Evolutionary conservation across 495 filamentous ascomycete genomes (phyloP).

Genomic region (Trichoderma orchidacearum): DNA sequence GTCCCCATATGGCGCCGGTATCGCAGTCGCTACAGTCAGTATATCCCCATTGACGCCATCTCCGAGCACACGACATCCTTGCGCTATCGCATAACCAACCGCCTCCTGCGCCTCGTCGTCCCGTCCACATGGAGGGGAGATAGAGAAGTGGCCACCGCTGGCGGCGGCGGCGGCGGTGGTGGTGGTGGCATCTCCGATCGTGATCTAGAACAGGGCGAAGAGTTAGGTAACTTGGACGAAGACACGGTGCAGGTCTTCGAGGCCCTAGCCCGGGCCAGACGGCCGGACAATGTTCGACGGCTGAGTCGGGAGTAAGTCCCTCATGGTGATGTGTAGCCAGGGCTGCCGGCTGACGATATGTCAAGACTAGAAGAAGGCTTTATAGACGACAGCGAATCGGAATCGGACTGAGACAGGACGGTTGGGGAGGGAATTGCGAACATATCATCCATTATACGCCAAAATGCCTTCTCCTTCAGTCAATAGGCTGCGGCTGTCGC

Average conservation of each 20-base stretch:
- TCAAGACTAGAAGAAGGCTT: constrained; percentile 25
- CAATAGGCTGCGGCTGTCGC: too few relatives aligned
- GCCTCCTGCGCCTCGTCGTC: constrained; percentile 42
- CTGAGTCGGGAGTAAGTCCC: constrained; percentile 56
- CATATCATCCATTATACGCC: too few relatives aligned
- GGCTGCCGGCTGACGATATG: background rate
- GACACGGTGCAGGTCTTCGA: constrained; percentile 51
- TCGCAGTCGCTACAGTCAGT: constrained; percentile 58
- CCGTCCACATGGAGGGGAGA: background rate
- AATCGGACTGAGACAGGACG: too few relatives aligned
- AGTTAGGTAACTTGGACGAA: constrained; percentile 50
- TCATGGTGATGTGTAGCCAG: background rate
- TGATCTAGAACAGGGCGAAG: constrained; percentile 43
- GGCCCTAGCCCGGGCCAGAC: constrained; percentile 43
- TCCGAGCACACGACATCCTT: constrained; percentile 47
- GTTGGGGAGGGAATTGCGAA: too few relatives aligned
- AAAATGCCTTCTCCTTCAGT: too few relatives aligned
- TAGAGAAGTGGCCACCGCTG: constrained; percentile 7
- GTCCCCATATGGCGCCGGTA: constrained; percentile 66
- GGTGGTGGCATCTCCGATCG: constrained; percentile 22
- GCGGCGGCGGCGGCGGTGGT: constrained; percentile 23
- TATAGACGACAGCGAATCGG: constrained; percentile 22
- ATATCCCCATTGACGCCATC: constrained; percentile 52
- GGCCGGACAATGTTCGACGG: constrained; percentile 36
- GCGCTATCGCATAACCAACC: constrained; percentile 42